Conservation (phyloP, 306 rosid genomes). For the Arachis stenosperma region DNA sequence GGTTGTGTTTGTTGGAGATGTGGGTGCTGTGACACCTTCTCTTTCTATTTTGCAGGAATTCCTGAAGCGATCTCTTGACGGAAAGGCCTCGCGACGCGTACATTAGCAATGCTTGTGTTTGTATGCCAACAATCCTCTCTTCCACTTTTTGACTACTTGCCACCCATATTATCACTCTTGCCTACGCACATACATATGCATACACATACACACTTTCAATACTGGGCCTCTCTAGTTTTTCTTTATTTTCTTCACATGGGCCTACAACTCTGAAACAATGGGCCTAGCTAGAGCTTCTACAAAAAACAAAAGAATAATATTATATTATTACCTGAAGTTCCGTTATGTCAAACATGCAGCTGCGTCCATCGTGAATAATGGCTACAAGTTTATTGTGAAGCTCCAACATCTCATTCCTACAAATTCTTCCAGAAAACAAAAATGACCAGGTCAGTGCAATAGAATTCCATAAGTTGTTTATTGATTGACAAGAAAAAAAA, state of each 20-base stretch:
- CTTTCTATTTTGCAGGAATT: constrained; percentile 30
- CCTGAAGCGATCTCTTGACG: constrained; percentile 28
- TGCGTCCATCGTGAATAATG: constrained; percentile 4
- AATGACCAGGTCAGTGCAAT: background rate
- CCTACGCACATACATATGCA: background rate
- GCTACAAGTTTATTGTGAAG: background rate
- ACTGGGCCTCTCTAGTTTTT: no score
- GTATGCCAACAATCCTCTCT: background rate
- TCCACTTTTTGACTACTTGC: constrained; percentile 32
- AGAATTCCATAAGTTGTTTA: background rate
- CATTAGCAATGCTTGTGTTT: constrained; percentile 8
- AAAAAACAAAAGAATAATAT: no score
- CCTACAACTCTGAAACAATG: no score
- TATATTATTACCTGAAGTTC: constrained; percentile 19
- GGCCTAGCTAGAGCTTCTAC: no score
- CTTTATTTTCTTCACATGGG: no score
- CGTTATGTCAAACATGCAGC: constrained; percentile 10
- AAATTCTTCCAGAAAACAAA: constrained; percentile 17
- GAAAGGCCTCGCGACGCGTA: constrained; percentile 20
- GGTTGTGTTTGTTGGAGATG: background rate
- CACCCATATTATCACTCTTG: constrained; percentile 34
- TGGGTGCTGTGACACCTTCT: constrained; percentile 22
- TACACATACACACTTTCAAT: no score
- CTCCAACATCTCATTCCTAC: constrained; percentile 25
- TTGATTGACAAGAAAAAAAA: background rate